Conservation (phyloP, 1,284 basidiomycete genomes). For the Moesziomyces sp. region DNA sequence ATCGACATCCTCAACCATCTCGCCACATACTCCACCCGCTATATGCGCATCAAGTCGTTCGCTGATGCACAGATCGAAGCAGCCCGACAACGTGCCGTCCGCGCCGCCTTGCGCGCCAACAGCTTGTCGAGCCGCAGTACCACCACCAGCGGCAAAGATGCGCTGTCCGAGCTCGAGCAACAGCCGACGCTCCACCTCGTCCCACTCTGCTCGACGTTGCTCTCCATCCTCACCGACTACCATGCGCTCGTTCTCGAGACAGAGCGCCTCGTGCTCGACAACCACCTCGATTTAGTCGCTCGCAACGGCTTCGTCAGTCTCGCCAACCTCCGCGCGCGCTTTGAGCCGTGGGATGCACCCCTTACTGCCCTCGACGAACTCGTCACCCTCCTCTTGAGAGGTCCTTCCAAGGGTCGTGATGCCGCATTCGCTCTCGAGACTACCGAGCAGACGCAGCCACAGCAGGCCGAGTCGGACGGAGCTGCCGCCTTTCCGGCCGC, state of each 20-base stretch:
- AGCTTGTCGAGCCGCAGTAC: conserved; percentile 18
- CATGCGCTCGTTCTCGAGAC: conserved; percentile 37
- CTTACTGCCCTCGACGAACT: conserved; percentile 42
- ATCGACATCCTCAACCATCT: conserved; percentile 41
- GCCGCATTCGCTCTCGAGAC: conserved; percentile 24
- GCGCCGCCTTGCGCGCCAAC: conserved; percentile 40
- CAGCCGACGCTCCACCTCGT: conserved; percentile 48
- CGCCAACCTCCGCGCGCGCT: conserved; percentile 39
- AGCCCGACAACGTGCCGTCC: conserved; percentile 36
- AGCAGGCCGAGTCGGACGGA: not conserved
- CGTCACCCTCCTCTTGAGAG: conserved; percentile 30
- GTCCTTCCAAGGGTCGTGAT: conserved; percentile 19
- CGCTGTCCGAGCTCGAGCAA: conserved; percentile 22
- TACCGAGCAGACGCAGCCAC: not conserved
- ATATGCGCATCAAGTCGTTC: conserved; percentile 42
- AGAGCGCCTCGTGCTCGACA: conserved; percentile 37
- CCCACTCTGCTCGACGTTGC: conserved; percentile 48
- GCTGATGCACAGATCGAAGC: conserved; percentile 36
- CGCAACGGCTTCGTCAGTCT: conserved; percentile 43
- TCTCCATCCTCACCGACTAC: conserved; percentile 41
- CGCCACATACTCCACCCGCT: conserved; percentile 40
- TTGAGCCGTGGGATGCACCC: conserved; percentile 49
- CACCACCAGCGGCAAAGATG: conserved; percentile 10
- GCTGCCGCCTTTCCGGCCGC: conserved; percentile 17
- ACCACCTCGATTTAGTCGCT: conserved; percentile 36